These are phyloP conservation scores for Fusarium anguioides DNA, from an alignment of 2,329 filamentous ascomycete species.

Conservation along the genomic window DNA sequence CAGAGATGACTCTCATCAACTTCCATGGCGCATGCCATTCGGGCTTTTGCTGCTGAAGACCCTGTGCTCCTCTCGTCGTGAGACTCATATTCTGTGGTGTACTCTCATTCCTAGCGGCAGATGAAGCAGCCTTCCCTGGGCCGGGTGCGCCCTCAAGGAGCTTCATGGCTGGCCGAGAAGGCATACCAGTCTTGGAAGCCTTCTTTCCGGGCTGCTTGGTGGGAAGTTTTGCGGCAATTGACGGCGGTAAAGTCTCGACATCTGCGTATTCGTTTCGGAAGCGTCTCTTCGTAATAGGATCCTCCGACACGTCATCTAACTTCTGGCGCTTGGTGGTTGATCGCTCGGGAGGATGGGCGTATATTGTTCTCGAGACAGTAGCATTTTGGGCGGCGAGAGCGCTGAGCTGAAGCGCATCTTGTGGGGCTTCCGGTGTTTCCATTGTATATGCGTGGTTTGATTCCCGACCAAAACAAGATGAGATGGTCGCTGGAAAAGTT, in stretches of 20 bases:
- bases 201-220: slow-evolving; percentile 52
- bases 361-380: slow-evolving; percentile 48
- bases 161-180: slow-evolving; percentile 49
- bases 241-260: slow-evolving; percentile 80
- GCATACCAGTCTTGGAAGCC: slow-evolving; percentile 61
- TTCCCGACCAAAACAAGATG: slow-evolving; percentile 10
- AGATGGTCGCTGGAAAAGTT: slow-evolving; percentile 35
- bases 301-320: slow-evolving; percentile 50
- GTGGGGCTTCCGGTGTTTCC: slow-evolving; percentile 50
- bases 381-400: slow-evolving; percentile 52
- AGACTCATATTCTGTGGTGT: slow-evolving; percentile 49
- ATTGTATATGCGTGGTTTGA: slow-evolving; percentile 38
- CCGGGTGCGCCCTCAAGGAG: slow-evolving; percentile 53
- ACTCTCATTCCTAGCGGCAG: slow-evolving; percentile 25
- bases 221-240: slow-evolving; percentile 82
- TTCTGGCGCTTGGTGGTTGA: slow-evolving; percentile 53
- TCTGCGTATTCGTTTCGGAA: slow-evolving; percentile 80
- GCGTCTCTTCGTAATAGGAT: slow-evolving; percentile 56
- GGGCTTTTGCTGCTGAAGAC: slow-evolving; percentile 69
- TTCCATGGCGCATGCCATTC: slow-evolving; percentile 99
- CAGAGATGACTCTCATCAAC: slow-evolving; percentile 96
- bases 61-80: slow-evolving; percentile 45
- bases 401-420: slow-evolving; percentile 50
- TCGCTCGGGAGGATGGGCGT: slow-evolving; percentile 43
- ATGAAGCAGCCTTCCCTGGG: slow-evolving; percentile 51